These are phyloP conservation scores for Colletotrichum eleusines DNA, from an alignment of 2,329 filamentous ascomycete species.

Conservation along the genomic window DNA sequence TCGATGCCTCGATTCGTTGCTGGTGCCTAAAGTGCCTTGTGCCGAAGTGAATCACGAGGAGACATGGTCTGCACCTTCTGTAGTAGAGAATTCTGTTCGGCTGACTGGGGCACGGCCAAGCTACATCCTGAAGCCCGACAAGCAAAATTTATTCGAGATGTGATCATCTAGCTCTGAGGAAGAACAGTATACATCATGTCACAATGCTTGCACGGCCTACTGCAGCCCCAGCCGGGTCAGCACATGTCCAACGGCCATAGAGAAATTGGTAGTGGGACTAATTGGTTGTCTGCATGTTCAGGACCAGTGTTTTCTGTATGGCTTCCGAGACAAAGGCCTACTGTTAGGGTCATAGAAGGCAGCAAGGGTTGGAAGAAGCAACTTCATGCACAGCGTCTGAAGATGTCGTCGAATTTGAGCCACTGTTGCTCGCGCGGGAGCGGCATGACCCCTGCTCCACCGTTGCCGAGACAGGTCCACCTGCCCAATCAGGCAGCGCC, in stretches of 20 bases:
- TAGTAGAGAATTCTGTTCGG: neutral
- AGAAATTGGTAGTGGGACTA: too few relatives aligned
- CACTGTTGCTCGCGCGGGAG: neutral
- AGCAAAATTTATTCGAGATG: too few relatives aligned
- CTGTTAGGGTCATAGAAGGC: neutral
- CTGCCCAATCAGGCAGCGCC: slow-evolving; percentile 5
- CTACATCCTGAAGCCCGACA: neutral
- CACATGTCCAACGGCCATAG: neutral
- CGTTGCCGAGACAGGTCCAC: slow-evolving; percentile 1
- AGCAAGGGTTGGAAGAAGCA: neutral
- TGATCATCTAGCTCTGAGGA: too few relatives aligned
- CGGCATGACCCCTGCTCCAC: slow-evolving; percentile 4
- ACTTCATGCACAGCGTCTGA: neutral
- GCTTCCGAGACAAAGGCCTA: neutral
- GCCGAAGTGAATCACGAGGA: neutral
- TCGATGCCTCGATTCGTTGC: too few relatives aligned
- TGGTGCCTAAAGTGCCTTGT: neutral
- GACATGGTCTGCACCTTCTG: neutral
- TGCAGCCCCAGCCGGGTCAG: neutral
- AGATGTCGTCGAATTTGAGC: slow-evolving; percentile 13
- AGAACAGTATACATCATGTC: neutral
- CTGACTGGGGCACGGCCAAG: neutral
- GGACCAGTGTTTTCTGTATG: neutral
- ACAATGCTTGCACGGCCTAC: neutral
- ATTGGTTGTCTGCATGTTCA: too few relatives aligned